Conservation (phyloP, 2,329 filamentous ascomycete genomes). For the Hypoxylon rubiginosum region DNA sequence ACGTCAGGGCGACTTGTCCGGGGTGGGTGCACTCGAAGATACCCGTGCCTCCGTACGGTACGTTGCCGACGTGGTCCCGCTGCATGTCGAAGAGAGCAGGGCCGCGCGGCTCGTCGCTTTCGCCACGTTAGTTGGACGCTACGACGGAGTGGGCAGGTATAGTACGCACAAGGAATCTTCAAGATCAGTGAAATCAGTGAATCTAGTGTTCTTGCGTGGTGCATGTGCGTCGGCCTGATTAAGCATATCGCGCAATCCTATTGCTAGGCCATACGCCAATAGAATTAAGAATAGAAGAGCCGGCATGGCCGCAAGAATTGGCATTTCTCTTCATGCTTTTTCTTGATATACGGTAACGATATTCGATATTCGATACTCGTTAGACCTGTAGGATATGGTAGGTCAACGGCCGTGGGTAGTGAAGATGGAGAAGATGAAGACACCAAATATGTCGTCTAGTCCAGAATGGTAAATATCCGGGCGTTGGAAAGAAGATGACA, state of each 20-base stretch:
- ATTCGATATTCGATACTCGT: neutral
- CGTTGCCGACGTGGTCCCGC: constrained; percentile 18
- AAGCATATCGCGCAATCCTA: neutral
- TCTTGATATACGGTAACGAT: neutral
- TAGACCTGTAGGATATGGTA: neutral
- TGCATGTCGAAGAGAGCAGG: constrained; percentile 21
- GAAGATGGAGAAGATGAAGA: constrained; percentile 1
- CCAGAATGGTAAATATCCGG: neutral
- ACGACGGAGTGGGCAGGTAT: neutral
- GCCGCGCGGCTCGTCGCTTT: constrained; percentile 15
- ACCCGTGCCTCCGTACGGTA: constrained; percentile 27
- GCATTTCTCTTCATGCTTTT: neutral
- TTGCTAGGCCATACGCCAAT: neutral
- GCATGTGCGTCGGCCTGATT: neutral
- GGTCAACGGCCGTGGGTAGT: neutral
- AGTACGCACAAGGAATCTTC: neutral
- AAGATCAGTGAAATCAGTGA: neutral
- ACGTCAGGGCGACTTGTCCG: constrained; percentile 48
- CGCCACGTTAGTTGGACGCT: neutral
- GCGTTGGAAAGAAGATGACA: neutral
- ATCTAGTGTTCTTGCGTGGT: neutral
- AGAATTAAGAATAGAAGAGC: neutral
- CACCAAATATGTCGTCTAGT: neutral
- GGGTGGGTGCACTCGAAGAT: constrained; percentile 30
- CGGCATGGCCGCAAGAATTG: neutral